Conservation (phyloP, 192 early-diverging fungal species). For the Backusella tarrabulga region DNA sequence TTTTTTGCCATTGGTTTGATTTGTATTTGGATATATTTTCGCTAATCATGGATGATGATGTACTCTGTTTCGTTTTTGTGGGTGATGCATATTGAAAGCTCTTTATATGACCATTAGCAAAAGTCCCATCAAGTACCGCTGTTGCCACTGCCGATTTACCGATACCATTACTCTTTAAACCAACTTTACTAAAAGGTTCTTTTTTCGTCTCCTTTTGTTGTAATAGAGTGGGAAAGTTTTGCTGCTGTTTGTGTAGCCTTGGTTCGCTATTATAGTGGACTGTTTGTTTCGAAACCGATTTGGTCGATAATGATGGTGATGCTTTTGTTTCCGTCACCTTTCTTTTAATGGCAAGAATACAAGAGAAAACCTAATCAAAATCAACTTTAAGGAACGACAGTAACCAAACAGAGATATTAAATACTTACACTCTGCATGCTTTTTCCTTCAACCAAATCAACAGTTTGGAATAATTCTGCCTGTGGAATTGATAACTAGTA, state of each 20-base stretch:
- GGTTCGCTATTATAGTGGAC: not conserved
- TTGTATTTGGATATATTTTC: not conserved
- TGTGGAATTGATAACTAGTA: slow-evolving; percentile 67
- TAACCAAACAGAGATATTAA: not conserved
- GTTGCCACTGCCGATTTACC: not conserved
- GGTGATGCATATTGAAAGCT: not conserved
- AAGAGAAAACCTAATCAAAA: slow-evolving; percentile 21
- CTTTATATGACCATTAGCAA: not conserved
- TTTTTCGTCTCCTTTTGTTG: not conserved
- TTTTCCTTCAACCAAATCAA: slow-evolving; percentile 80
- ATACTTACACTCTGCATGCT: slow-evolving; percentile 62
- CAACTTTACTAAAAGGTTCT: not conserved
- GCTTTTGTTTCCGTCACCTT: not conserved
- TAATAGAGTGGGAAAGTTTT: not conserved
- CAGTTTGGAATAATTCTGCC: slow-evolving; percentile 81
- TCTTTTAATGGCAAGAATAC: slow-evolving; percentile 11
- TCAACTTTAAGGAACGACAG: not conserved
- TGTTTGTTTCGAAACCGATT: not conserved
- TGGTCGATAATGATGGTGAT: not conserved
- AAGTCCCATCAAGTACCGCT: not conserved
- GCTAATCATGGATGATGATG: not conserved
- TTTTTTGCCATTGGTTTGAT: not conserved
- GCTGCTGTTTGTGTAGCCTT: not conserved
- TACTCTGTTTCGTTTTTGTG: not conserved
- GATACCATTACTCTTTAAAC: not conserved